Evolutionary conservation across 1,284 basidiomycete genomes (phyloP).

Genomic region (Heterobasidion occidentale): DNA sequence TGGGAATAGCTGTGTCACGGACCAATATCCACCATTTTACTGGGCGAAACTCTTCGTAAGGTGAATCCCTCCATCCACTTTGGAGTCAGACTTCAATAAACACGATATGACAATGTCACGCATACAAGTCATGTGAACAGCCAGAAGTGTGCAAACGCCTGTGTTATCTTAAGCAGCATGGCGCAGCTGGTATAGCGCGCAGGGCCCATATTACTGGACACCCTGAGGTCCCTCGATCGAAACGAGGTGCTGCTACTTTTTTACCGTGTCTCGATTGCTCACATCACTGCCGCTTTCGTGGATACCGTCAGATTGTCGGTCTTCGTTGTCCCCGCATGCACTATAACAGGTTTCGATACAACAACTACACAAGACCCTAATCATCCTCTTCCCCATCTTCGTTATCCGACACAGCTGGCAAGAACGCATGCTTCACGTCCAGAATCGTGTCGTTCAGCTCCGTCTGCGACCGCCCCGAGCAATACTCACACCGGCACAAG

Average conservation of each 20-base stretch:
- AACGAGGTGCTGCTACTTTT: slow-evolving; percentile 7
- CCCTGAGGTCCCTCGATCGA: slow-evolving; percentile 9
- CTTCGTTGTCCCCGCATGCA: neutral
- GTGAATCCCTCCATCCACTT: no score
- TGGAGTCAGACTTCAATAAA: neutral
- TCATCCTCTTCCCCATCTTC: neutral
- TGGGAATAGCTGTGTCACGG: no score
- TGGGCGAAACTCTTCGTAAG: no score
- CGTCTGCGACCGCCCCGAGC: neutral
- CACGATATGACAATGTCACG: neutral
- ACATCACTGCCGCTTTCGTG: neutral
- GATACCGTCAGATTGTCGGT: neutral
- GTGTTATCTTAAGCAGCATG: neutral
- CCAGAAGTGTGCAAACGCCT: neutral
- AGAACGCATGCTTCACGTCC: neutral
- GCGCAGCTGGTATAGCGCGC: slow-evolving; percentile 9
- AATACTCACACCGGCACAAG: neutral
- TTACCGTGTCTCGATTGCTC: neutral
- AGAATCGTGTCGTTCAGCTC: neutral
- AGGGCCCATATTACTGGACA: slow-evolving; percentile 3
- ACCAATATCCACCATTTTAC: no score
- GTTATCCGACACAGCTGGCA: neutral
- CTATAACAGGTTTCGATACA: neutral
- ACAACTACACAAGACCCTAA: neutral
- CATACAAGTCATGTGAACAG: neutral